Conservation (phyloP, 2,329 filamentous ascomycete genomes). For the Pestalotiopsis sp. region DNA sequence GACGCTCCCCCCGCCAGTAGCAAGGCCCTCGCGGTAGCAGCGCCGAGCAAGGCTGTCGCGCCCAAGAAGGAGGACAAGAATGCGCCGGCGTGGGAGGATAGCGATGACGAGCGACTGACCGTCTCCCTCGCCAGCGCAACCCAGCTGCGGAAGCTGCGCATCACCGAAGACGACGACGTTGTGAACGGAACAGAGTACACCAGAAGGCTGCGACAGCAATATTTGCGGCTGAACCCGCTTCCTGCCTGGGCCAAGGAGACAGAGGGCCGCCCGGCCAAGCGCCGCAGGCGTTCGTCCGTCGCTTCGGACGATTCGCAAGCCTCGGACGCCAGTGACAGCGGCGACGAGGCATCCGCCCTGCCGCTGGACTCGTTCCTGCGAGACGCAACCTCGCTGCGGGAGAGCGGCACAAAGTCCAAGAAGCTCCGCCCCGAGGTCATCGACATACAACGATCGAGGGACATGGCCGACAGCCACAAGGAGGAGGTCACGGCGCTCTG, state of each 20-base stretch:
- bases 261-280: constrained; percentile 51
- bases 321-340: constrained; percentile 24
- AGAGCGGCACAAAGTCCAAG: constrained; percentile 57
- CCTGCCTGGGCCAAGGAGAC: constrained; percentile 61
- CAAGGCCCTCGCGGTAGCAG: constrained; percentile 25
- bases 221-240: constrained; percentile 59
- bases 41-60: constrained; percentile 24
- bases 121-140: constrained; percentile 79
- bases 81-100: constrained; percentile 83
- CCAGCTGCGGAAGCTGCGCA: constrained; percentile 79
- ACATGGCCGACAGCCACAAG: constrained; percentile 78
- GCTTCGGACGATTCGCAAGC: constrained; percentile 35
- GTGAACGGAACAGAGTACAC: constrained; percentile 87
- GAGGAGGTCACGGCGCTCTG: constrained; percentile 80
- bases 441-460: constrained; percentile 86
- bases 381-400: constrained; percentile 68
- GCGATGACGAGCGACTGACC: constrained; percentile 86
- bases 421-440: constrained; percentile 85
- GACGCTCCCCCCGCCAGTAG: constrained; percentile 57
- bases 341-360: constrained; percentile 65
- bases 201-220: constrained; percentile 78
- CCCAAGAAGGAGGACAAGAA: constrained; percentile 27
- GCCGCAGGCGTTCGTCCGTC: constrained; percentile 52
- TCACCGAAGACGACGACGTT: constrained; percentile 80
- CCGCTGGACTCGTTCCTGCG: constrained; percentile 82